These are phyloP conservation scores for Didymella arachidicola DNA, from an alignment of 2,329 filamentous ascomycete species.

Conservation along the genomic window DNA sequence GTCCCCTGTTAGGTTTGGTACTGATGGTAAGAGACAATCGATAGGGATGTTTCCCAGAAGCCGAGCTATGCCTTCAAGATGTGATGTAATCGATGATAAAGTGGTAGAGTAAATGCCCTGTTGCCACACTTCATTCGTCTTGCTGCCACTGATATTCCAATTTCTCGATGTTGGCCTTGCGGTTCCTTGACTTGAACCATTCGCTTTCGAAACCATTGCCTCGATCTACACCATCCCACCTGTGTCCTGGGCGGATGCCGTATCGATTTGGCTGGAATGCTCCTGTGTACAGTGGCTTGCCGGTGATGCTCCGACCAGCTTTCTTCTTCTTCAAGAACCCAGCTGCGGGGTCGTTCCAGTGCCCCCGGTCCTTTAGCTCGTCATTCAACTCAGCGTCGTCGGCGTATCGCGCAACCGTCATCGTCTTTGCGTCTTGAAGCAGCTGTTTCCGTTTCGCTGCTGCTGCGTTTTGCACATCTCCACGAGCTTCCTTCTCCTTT, in stretches of 20 bases:
- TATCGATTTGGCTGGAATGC: slow-evolving; percentile 89
- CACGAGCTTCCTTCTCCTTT: slow-evolving; percentile 75
- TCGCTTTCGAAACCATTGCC: slow-evolving; percentile 93
- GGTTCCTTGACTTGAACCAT: slow-evolving; percentile 87
- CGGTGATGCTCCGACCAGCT: slow-evolving; percentile 56
- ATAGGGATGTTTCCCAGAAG: slow-evolving; percentile 1
- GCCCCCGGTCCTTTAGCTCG: slow-evolving; percentile 75
- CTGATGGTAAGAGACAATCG: background rate
- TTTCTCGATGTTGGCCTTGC: slow-evolving; percentile 75
- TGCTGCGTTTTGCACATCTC: slow-evolving; percentile 81
- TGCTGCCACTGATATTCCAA: slow-evolving; percentile 95
- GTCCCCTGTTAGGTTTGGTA: too few species aligned
- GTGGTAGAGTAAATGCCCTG: background rate
- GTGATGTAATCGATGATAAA: background rate
- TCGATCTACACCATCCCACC: slow-evolving; percentile 97
- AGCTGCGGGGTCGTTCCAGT: slow-evolving; percentile 96
- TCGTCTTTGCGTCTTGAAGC: slow-evolving; percentile 80
- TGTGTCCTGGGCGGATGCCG: slow-evolving; percentile 87
- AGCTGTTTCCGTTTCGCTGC: slow-evolving; percentile 70
- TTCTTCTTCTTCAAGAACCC: slow-evolving; percentile 71
- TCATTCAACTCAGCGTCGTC: slow-evolving; percentile 88
- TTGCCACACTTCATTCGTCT: slow-evolving; percentile 70
- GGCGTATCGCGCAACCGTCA: slow-evolving; percentile 79
- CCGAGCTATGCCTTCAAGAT: slow-evolving; percentile 21
- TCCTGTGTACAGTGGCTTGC: slow-evolving; percentile 77